phyloP scores from a whole-genome alignment of 2,329 filamentous ascomycete species.

The Ceratocystis colombiana region DNA sequence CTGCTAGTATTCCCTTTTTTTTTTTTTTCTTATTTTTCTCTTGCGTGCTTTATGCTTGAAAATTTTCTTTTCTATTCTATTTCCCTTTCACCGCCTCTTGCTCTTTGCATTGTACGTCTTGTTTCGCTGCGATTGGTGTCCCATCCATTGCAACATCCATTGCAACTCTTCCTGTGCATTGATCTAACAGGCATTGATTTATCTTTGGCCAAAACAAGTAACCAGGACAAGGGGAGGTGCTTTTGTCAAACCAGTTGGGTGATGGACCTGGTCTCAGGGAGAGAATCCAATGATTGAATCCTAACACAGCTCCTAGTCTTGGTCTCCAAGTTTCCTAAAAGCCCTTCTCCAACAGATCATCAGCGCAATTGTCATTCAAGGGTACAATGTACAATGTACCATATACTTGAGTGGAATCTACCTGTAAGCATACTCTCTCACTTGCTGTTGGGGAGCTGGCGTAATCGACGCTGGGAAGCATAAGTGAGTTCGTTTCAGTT shows the following conservation, averaged over 20 bases:
- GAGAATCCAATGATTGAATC: background rate
- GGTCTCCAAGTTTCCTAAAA: background rate
- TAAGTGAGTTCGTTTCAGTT: conserved; percentile 5
- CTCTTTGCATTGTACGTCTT: background rate
- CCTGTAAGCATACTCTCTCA: background rate
- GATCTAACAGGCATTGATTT: conserved; percentile 4
- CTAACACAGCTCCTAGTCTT: background rate
- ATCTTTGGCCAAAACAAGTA: background rate
- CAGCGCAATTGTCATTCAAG: background rate
- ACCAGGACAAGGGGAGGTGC: background rate
- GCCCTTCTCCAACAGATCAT: background rate
- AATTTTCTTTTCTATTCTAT: background rate
- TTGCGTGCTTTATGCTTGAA: background rate
- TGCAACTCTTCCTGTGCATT: conserved; percentile 8
- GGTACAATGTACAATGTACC: background rate
- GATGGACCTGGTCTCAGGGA: background rate
- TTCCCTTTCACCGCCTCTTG: conserved; percentile 2
- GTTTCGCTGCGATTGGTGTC: background rate
- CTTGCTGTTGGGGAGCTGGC: background rate
- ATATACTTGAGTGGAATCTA: background rate
- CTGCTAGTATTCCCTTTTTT: background rate
- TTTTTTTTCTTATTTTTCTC: background rate
- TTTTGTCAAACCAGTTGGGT: background rate
- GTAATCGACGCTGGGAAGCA: background rate
- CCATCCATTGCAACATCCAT: background rate